Evolutionary conservation across 768 basidiomycete genomes (phyloP), one percentile per base, ranked within the genome.

Genomic region (Suillus occidentalis): DNA sequence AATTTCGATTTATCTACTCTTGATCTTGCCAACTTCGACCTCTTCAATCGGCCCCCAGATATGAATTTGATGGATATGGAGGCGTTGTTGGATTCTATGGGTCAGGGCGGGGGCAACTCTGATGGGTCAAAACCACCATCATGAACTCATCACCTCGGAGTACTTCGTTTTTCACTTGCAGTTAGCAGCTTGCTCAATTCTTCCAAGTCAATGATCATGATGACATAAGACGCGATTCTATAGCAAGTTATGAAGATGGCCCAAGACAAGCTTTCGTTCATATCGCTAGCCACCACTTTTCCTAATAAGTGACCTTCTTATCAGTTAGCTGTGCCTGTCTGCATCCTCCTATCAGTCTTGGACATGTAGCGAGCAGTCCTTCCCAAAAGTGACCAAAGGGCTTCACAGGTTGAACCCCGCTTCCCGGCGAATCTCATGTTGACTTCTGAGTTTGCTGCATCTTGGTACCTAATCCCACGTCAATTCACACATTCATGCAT

Each of bases 31-130:
- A 77, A 78, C 31, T 74, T 87, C 60, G 76, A 77, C 61, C 68
- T 86, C 65, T 83, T 83, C 67, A 74, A 73, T 2, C 67, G 75
- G 53, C 73, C 76, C 50, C n/a, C 77, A 6, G 84, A 80, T 42
- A 79, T 87, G 74, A 79, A 76, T 65, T 80, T 86, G 66, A 74
- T 73, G 57, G 85, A 85, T 67, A 84, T 89, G 84, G 84, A 85
- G 52, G 79, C 81, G 20, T 78, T 88, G 60, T 73, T 88, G 70
- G 79, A 77, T 55, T 53, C 52, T 18, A 83, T 86, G 76, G 76
- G 78, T 16, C 64, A 74, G 9, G 47, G 67, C 22, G 73, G 69
- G 60, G 63, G 43, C 28, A 71, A 64, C 37, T 69, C 70, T 13
- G 77, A 71, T 53, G 63, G 55, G 16, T 72, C 75, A 63, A 77